phyloP scores from a whole-genome alignment of 1,139 yeast species.

The Lodderomyces margitis region DNA sequence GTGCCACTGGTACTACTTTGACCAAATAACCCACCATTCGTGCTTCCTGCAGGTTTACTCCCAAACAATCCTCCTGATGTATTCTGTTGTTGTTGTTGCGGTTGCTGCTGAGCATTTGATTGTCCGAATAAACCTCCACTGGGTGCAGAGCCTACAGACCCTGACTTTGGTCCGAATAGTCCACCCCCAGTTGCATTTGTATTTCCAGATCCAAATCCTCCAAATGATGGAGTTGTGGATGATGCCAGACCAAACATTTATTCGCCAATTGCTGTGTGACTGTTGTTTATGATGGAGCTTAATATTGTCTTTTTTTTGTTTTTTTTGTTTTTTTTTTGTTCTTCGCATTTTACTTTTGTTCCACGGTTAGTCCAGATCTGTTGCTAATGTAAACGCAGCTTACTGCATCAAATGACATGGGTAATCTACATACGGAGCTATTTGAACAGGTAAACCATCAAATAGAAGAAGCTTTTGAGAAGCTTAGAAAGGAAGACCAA shows the following conservation, averaged over 20 bases:
- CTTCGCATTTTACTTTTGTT: neutral
- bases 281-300: conserved; percentile 1
- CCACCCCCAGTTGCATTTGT: conserved; percentile 10
- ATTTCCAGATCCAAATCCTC: conserved; percentile 21
- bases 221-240: conserved; percentile 17
- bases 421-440: neutral
- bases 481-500: conserved; percentile 10
- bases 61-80: conserved; percentile 20
- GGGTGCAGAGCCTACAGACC: conserved; percentile 9
- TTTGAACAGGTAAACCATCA: neutral
- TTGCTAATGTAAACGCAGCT: no score
- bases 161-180: conserved; percentile 22
- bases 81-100: neutral
- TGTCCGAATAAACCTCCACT: conserved; percentile 25
- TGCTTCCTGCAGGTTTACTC: conserved; percentile 8
- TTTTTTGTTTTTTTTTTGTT: conserved; percentile 1
- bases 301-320: conserved; percentile 2
- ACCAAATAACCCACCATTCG: conserved; percentile 10
- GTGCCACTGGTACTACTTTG: neutral
- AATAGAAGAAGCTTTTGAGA: conserved; percentile 3
- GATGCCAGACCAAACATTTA: conserved; percentile 19
- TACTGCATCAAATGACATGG: conserved; percentile 4
- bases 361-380: no score
- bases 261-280: neutral
- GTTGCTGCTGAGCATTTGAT: conserved; percentile 5